A percentile compares a stretch with the other conserved stretches of the same genome.
Evolutionary conservation across 1,139 yeast species (phyloP).

Genomic region (Zygoascus hellenicus): DNA sequence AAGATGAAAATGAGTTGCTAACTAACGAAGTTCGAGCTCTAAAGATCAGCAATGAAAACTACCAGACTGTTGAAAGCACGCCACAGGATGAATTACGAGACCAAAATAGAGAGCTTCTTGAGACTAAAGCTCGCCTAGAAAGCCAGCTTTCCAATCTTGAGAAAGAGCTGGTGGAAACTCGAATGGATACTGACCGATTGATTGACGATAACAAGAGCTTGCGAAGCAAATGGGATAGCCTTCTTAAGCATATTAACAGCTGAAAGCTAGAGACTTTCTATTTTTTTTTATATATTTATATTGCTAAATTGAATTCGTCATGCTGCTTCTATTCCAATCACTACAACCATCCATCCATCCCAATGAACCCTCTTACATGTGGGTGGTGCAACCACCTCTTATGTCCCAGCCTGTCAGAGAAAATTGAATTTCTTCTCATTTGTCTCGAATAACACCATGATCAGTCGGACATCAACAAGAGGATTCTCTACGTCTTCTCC

Average conservation of each 20-base stretch:
- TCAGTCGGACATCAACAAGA: neutral
- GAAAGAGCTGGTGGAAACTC: slow-evolving; percentile 30
- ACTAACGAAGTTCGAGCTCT: slow-evolving; percentile 49
- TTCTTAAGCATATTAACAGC: slow-evolving; percentile 33
- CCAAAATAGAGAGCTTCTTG: slow-evolving; percentile 35
- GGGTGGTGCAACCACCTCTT: too few relatives aligned
- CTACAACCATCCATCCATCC: too few relatives aligned
- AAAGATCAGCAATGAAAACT: slow-evolving; percentile 26
- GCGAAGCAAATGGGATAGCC: slow-evolving; percentile 27
- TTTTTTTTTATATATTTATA: neutral
- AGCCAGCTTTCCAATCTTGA: slow-evolving; percentile 32
- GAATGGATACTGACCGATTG: slow-evolving; percentile 20
- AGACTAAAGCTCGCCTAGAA: slow-evolving; percentile 32
- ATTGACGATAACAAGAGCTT: slow-evolving; percentile 26
- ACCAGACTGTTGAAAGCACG: slow-evolving; percentile 19
- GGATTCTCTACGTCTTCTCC: slow-evolving; percentile 18
- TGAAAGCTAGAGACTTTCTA: neutral
- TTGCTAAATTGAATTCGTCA: too few relatives aligned
- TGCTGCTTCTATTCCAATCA: too few relatives aligned
- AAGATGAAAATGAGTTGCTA: slow-evolving; percentile 58
- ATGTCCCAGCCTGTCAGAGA: too few relatives aligned
- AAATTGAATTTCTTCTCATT: too few relatives aligned
- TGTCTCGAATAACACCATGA: too few relatives aligned
- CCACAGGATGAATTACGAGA: slow-evolving; percentile 9
- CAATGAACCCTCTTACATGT: too few relatives aligned